Evolutionary conservation across 768 basidiomycete genomes (phyloP).

Genomic region (Xanthoconium stramineum): DNA sequence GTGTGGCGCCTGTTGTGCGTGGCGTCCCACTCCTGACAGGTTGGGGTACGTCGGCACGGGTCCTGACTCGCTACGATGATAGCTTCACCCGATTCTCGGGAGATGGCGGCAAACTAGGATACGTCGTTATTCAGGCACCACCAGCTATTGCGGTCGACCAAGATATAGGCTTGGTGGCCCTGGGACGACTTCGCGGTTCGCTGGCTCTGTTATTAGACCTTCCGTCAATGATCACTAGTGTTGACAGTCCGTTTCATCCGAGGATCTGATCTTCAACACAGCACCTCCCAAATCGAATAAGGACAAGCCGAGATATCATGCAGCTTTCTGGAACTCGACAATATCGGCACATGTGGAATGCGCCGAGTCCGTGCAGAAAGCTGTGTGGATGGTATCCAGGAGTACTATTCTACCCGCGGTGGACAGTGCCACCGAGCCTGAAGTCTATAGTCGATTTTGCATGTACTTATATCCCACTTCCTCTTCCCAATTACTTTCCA

Average conservation of each 20-base stretch:
- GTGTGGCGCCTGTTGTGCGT: no score
- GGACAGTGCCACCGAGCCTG: no score
- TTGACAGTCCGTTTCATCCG: background rate
- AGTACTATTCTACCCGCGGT: no score
- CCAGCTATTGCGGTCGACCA: background rate
- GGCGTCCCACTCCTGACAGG: no score
- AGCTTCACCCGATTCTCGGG: background rate
- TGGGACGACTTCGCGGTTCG: no score
- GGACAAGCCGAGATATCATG: background rate
- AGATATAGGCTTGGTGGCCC: background rate
- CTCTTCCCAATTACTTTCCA: no score
- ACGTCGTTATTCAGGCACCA: background rate
- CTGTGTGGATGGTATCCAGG: background rate
- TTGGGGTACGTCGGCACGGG: background rate
- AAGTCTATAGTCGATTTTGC: no score
- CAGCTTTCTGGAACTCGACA: background rate
- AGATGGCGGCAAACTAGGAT: background rate
- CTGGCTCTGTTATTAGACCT: background rate
- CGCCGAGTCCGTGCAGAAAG: background rate
- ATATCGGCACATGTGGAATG: background rate
- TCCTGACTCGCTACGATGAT: background rate
- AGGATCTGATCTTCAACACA: background rate
- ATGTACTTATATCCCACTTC: no score
- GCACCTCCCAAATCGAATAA: background rate
- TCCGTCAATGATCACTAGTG: background rate